Evolutionary conservation across 345 rosid species (phyloP).

Genomic region (Syzygium aqueum): DNA sequence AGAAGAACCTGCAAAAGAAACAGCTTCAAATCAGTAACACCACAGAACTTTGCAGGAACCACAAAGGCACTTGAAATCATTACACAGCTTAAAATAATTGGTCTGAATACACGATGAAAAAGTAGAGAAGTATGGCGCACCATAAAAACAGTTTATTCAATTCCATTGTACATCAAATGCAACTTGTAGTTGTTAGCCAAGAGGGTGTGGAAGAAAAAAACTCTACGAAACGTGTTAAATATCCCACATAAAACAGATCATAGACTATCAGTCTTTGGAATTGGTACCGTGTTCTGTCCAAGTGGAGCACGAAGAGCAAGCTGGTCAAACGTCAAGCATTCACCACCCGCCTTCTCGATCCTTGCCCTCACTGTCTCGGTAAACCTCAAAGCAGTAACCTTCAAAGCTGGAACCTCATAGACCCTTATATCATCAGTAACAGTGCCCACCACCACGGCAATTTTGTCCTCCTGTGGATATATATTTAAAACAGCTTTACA

Average conservation of each 20-base stretch:
- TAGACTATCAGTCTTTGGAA: background rate
- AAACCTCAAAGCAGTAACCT: slow-evolving; percentile 77
- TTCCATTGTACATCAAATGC: background rate
- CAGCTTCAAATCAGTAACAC: background rate
- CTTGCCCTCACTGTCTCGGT: slow-evolving; percentile 89
- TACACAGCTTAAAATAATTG: background rate
- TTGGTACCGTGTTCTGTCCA: slow-evolving; percentile 82
- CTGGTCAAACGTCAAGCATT: slow-evolving; percentile 88
- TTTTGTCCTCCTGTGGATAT: slow-evolving; percentile 46
- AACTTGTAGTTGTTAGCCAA: background rate
- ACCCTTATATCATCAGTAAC: slow-evolving; percentile 79
- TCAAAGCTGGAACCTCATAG: slow-evolving; percentile 72
- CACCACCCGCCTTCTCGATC: slow-evolving; percentile 95
- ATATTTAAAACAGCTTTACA: background rate
- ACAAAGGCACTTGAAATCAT: background rate
- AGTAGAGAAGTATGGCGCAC: background rate
- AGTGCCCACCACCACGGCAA: slow-evolving; percentile 77
- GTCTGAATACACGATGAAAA: background rate
- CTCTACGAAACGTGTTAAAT: background rate
- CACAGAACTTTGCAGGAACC: background rate
- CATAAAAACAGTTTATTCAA: background rate
- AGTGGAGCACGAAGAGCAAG: slow-evolving; percentile 89
- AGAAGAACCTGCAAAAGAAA: slow-evolving; percentile 37
- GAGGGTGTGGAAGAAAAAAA: background rate
- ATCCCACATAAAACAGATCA: background rate